Evolutionary conservation across 1,284 basidiomycete species (phyloP).

Genomic region (Coniferiporia weirii): DNA sequence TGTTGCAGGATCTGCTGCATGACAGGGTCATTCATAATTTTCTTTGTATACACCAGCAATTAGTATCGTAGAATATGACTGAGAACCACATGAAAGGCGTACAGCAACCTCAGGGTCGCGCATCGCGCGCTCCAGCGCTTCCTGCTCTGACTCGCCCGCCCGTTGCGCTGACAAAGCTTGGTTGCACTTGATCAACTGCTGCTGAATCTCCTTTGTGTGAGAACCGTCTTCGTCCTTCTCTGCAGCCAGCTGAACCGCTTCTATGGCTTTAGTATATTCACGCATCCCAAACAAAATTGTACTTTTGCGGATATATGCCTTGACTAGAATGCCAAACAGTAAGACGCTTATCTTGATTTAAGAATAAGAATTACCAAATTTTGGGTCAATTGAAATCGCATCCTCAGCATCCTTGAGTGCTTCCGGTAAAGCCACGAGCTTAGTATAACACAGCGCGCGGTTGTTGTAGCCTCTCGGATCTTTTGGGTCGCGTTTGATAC

Average conservation of each 20-base stretch:
- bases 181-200: conserved; percentile 76
- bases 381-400: conserved; percentile 89
- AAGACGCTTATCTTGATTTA: neutral
- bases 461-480: conserved; percentile 97
- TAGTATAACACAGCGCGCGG: conserved; percentile 94
- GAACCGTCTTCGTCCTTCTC: conserved; percentile 75
- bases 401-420: conserved; percentile 94
- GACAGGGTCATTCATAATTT: conserved; percentile 81
- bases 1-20: conserved; percentile 96
- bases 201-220: conserved; percentile 76
- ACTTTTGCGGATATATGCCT: conserved; percentile 94
- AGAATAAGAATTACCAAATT: conserved; percentile 53
- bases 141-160: conserved; percentile 86
- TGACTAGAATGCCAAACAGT: conserved; percentile 48
- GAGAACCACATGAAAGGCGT: conserved; percentile 31
- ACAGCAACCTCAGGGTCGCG: conserved; percentile 93
- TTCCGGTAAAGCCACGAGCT: conserved; percentile 90
- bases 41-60: conserved; percentile 34
- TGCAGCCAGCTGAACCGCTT: conserved; percentile 71
- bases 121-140: conserved; percentile 93
- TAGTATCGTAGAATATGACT: neutral
- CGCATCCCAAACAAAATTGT: conserved; percentile 88
- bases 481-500: conserved; percentile 90
- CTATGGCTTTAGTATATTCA: conserved; percentile 84
- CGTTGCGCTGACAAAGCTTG: conserved; percentile 79